phyloP scores from a whole-genome alignment of 495 filamentous ascomycete species.

The Penicillium roqueforti region DNA sequence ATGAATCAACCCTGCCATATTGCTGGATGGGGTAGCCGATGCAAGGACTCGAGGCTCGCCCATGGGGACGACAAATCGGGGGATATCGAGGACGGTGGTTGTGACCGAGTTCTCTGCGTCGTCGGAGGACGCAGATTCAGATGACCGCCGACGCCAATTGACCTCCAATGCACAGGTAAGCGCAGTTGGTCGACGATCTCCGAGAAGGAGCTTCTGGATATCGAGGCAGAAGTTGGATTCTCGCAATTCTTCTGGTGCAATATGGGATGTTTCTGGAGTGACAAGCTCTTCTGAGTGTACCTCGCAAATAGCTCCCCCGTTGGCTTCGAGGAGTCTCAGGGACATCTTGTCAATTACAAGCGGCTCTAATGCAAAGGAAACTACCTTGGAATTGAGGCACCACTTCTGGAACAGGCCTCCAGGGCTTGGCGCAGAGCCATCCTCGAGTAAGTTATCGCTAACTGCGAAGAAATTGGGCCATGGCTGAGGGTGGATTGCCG shows the following conservation, averaged over 20 bases:
- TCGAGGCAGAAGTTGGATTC: conserved; percentile 67
- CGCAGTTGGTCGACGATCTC: conserved; percentile 68
- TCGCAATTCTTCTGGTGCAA: conserved; percentile 60
- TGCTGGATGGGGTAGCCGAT: conserved; percentile 46
- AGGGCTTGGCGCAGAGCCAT: conserved; percentile 23
- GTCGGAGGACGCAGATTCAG: conserved; percentile 8
- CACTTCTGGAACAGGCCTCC: conserved; percentile 78
- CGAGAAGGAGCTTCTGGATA: conserved; percentile 67
- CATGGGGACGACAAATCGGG: conserved; percentile 71
- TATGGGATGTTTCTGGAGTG: conserved; percentile 29
- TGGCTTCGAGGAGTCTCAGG: conserved; percentile 50
- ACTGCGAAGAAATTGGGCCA: conserved; percentile 84
- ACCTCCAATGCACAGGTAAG: conserved; percentile 74
- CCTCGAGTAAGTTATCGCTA: conserved; percentile 32
- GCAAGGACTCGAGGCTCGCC: conserved; percentile 87
- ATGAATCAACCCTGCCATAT: conserved; percentile 43
- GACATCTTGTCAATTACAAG: conserved; percentile 63
- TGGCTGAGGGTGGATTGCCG: conserved; percentile 65
- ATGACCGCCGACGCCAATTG: conserved; percentile 60
- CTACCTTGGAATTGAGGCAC: conserved; percentile 67
- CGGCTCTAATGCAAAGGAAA: conserved; percentile 68
- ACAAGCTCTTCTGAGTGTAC: conserved; percentile 39
- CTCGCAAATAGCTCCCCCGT: conserved; percentile 50
- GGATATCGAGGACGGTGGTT: conserved; percentile 62
- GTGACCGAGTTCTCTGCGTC: conserved; percentile 20